Conservation (phyloP, 2,329 filamentous ascomycete species). For the Fusarium coicis region DNA sequence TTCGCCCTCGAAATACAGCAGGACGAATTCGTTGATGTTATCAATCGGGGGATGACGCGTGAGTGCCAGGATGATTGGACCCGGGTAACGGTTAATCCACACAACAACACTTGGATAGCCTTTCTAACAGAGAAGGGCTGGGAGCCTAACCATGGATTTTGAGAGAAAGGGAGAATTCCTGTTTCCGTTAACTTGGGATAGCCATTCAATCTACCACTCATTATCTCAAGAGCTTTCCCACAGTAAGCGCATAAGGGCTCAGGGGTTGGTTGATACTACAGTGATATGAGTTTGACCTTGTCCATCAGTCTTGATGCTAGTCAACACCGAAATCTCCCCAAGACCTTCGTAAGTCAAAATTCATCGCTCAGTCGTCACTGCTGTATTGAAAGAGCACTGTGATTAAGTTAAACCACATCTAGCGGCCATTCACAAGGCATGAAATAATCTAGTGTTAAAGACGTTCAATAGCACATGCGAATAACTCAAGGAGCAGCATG, state of each 20-base stretch:
- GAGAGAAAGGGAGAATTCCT: background rate
- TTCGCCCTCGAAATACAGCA: background rate
- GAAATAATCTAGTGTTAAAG: rapidly evolving
- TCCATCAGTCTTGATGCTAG: background rate
- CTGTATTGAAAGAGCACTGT: background rate
- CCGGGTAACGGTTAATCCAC: background rate
- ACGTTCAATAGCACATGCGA: background rate
- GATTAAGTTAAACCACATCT: too few relatives aligned
- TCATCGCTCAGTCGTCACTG: too few relatives aligned
- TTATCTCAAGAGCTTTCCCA: background rate
- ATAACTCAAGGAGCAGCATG: background rate
- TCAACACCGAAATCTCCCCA: too few relatives aligned
- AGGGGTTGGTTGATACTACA: background rate
- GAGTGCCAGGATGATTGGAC: background rate
- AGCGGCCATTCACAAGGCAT: background rate
- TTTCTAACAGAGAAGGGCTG: slow-evolving; percentile 13
- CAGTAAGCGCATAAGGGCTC: background rate
- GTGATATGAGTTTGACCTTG: background rate
- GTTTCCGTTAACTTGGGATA: too few relatives aligned
- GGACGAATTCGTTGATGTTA: background rate
- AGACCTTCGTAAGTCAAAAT: too few relatives aligned
- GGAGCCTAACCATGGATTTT: background rate
- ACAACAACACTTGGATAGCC: slow-evolving; percentile 7
- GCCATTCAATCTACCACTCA: too few relatives aligned
- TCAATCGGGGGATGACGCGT: background rate